These are phyloP conservation scores for Chrysosporium queenslandicum DNA, from an alignment of 2,329 filamentous ascomycete genomes.

Conservation along the genomic window DNA sequence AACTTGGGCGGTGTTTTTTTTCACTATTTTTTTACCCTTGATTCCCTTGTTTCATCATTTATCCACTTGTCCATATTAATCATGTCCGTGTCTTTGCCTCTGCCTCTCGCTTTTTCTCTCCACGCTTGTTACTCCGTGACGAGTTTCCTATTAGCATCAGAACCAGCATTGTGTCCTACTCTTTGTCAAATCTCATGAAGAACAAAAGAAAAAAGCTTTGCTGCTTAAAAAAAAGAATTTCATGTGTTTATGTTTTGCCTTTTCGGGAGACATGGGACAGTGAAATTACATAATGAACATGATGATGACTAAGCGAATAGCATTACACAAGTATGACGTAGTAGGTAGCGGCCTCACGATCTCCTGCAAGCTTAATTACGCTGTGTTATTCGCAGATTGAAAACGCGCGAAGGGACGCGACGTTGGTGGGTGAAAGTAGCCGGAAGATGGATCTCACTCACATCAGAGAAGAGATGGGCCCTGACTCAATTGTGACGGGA, in stretches of 20 bases:
- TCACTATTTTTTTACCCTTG: background rate
- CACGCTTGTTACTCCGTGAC: conserved; percentile 4
- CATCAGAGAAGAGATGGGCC: too few species aligned
- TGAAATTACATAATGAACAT: background rate
- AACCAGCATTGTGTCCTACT: conserved; percentile 2
- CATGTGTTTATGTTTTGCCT: background rate
- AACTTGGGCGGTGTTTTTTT: background rate
- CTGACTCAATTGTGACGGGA: too few species aligned
- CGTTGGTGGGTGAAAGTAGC: too few species aligned
- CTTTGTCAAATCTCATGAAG: background rate
- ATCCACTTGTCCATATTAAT: conserved; percentile 4
- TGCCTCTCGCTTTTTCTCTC: background rate
- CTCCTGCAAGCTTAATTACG: too few species aligned
- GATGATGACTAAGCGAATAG: background rate
- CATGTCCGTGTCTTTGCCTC: background rate
- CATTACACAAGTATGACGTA: background rate
- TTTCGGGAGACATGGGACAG: background rate
- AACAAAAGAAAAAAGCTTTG: background rate
- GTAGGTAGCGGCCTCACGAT: too few species aligned
- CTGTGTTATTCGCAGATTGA: too few species aligned
- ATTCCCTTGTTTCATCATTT: conserved; percentile 6
- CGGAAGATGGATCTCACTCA: too few species aligned
- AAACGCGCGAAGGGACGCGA: too few species aligned
- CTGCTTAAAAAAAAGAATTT: background rate
- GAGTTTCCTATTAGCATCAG: conserved; percentile 10